Percentiles rank a stretch among this genome's conserved stretches.
Evolutionary conservation across 352 stramenopile genomes (phyloP).

Genomic region (Pythium insidiosum): DNA sequence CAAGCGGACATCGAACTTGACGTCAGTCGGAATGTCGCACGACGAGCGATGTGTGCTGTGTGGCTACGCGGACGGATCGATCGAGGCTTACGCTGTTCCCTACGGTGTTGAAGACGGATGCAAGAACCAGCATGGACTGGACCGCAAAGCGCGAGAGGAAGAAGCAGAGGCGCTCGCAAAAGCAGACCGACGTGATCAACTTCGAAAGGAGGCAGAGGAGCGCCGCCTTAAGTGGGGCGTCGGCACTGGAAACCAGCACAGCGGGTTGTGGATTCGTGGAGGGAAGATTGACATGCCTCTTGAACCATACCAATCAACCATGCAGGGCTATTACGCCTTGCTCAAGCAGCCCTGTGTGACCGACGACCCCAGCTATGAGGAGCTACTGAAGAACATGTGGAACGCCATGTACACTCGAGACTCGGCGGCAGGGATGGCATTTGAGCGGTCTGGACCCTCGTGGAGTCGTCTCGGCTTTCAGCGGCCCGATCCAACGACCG

Average conservation of each 20-base stretch:
- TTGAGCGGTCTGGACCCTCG: constrained; percentile 62
- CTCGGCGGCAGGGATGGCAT: constrained; percentile 21
- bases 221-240: constrained; percentile 51
- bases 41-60: constrained; percentile 79
- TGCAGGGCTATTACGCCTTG: constrained; percentile 57
- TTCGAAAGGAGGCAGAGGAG: constrained; percentile 45
- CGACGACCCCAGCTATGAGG: constrained; percentile 56
- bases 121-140: constrained; percentile 54
- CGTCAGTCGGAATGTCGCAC: constrained; percentile 63
- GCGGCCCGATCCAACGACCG: constrained; percentile 74
- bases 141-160: constrained; percentile 66
- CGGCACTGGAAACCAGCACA: constrained; percentile 18
- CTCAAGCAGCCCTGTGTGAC: constrained; percentile 66
- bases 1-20: constrained; percentile 55
- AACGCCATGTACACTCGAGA: constrained; percentile 40
- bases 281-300: constrained; percentile 48
- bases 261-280: constrained; percentile 34
- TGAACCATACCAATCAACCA: constrained; percentile 38
- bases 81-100: constrained; percentile 77
- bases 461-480: constrained; percentile 83
- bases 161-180: constrained; percentile 73
- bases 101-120: constrained; percentile 73
- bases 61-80: constrained; percentile 67
- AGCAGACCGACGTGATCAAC: constrained; percentile 56
- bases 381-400: constrained; percentile 53